These are phyloP conservation scores for Xylaria sp. DNA, from an alignment of 2,329 filamentous ascomycete genomes.

Conservation along the genomic window DNA sequence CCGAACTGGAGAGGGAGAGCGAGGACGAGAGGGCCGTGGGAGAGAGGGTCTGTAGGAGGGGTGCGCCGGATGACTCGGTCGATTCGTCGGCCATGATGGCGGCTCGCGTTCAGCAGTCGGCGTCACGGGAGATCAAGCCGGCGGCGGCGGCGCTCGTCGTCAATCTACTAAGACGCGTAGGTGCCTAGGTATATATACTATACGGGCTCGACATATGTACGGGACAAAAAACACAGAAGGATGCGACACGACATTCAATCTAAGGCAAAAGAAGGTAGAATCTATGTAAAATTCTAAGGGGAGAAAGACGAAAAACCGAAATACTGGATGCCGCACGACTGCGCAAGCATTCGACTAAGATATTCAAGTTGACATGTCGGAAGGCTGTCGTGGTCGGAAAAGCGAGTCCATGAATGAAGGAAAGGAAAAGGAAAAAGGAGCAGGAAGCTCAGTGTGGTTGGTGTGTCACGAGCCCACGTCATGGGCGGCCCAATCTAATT, in stretches of 20 bases:
- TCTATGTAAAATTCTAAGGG: not conserved
- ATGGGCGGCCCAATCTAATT: too few relatives aligned
- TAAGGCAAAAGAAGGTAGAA: not conserved
- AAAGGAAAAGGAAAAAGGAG: not conserved
- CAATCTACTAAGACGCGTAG: not conserved
- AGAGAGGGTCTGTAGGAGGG: conserved; percentile 45
- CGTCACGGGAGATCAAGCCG: conserved; percentile 4
- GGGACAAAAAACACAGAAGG: not conserved
- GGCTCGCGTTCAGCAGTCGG: conserved; percentile 12
- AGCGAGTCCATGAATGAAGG: not conserved
- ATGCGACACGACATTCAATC: not conserved
- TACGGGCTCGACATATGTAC: not conserved
- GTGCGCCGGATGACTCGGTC: conserved; percentile 39
- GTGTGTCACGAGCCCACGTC: too few relatives aligned
- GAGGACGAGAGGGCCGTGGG: conserved; percentile 43
- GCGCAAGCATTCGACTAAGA: not conserved
- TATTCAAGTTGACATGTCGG: conserved; percentile 25
- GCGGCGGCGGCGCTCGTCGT: not conserved
- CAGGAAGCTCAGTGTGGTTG: not conserved
- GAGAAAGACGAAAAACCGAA: not conserved
- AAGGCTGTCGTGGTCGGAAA: not conserved
- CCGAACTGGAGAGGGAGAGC: conserved; percentile 41
- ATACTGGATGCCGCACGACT: conserved; percentile 12
- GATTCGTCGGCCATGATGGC: conserved; percentile 39
- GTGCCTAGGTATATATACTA: not conserved